Evolutionary conservation across 306 rosid genomes (phyloP).

Genomic region (Glycine tomentella): DNA sequence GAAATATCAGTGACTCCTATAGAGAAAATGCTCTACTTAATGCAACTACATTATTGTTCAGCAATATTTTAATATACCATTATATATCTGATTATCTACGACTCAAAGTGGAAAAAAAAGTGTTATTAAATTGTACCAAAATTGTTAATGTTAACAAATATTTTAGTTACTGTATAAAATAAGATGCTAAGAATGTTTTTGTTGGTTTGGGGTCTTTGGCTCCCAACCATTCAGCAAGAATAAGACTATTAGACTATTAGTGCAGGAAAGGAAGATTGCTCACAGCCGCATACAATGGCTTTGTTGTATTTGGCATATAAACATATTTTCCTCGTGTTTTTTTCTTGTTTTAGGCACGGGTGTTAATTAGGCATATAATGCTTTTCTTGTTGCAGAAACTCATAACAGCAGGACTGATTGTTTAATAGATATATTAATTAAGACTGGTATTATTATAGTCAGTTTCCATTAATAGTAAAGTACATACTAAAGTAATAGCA

Average conservation of each 20-base stretch:
- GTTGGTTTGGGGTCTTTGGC: too few species aligned
- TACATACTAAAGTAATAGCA: not conserved
- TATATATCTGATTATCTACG: not conserved
- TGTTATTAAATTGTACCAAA: not conserved
- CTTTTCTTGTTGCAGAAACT: too few species aligned
- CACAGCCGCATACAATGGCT: not conserved
- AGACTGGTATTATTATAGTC: not conserved
- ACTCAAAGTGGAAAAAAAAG: not conserved
- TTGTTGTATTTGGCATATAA: not conserved
- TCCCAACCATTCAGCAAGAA: too few species aligned
- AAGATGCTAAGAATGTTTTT: not conserved
- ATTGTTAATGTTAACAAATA: not conserved
- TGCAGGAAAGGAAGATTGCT: not conserved
- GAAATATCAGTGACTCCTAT: not conserved
- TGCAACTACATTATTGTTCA: not conserved
- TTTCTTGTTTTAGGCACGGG: not conserved
- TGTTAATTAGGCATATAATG: too few species aligned
- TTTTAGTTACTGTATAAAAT: not conserved
- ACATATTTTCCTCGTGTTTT: slow-evolving; percentile 1
- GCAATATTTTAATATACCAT: not conserved
- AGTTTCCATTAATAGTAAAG: not conserved
- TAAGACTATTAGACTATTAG: not conserved
- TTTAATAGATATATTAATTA: too few species aligned
- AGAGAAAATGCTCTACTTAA: not conserved
- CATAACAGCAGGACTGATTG: too few species aligned